Conservation (phyloP, 306 rosid genomes). For the Cucurbita moschata region DNA sequence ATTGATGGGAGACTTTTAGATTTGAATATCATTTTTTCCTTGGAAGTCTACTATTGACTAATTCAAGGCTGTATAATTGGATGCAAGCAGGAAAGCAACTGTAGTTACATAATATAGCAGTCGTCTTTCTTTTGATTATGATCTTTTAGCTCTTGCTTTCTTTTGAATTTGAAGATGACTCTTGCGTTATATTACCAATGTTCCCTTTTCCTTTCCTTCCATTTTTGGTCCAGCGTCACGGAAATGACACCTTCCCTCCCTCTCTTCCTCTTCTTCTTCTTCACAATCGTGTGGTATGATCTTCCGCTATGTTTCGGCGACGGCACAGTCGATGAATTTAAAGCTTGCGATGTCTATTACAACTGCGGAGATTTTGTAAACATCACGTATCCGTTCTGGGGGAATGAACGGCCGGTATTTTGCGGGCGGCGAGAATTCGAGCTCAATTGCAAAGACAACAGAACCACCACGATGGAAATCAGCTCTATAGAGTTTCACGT, state of each 20-base stretch:
- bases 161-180: too few relatives aligned
- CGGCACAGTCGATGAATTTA: neutral
- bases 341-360: neutral
- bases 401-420: fast-evolving
- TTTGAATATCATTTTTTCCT: neutral
- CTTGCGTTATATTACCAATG: neutral
- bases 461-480: neutral
- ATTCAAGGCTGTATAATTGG: too few relatives aligned
- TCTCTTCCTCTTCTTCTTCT: neutral
- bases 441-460: neutral
- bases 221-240: too few relatives aligned
- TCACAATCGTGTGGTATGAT: neutral
- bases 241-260: neutral
- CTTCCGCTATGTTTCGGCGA: neutral
- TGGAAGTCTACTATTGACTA: neutral
- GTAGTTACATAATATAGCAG: neutral
- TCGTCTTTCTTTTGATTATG: too few relatives aligned
- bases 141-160: too few relatives aligned
- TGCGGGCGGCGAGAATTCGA: conserved; percentile 3
- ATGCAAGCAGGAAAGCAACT: neutral
- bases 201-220: too few relatives aligned
- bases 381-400: conserved; percentile 33
- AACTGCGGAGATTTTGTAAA: conserved; percentile 3
- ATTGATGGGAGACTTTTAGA: neutral
- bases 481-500: neutral